Base-by-base conservation (phyloP, 768 basidiomycete genomes). In the Tephrocybe sp. region DNA sequence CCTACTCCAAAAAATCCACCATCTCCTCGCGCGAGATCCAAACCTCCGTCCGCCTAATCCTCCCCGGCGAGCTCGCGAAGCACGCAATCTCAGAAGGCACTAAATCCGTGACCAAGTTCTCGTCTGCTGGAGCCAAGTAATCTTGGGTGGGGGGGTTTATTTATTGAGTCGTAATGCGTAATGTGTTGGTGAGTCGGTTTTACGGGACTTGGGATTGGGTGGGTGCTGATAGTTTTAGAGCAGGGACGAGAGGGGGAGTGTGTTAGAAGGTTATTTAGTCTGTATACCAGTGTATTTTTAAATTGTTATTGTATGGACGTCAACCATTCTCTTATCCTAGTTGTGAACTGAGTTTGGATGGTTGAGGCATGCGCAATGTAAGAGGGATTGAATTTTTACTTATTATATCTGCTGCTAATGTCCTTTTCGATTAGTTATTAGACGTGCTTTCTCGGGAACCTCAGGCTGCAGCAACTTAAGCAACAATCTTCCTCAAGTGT, bases 11-110 rank as follows among this genome's bases (percentile, higher is more conserved):
- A 83, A 96, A 97, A 73, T 97, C 96, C 3, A 98, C 96, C 36
- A 98, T 98, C 69, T 96, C 95, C 16, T 97, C 93, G 19, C 90
- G 96, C 52, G 96, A 98, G 73, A 98, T 98, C 64, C 96, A 98
- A 73, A 98, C 96, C 25, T 81, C 91, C 32, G 95, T 97, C 43
- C 89, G 95, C 49, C 80, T 96, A 37, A 97, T 98, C 64, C 86
- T 98, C 22, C 94, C 95, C 53, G 96, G 94, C 72, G 95, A 98
- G 73, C 84, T 98, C 36, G 90, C 94, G 64, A 98, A 98, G 79
- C 96, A 98, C 67, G 96, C 96, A 47, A 97, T 98, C 69, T 96
- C 93, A 22, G 96, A 98, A 71, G 96, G 96, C 51, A 78, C 77
- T 47, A 79, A 79, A 63, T 76, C 75, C 15, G 76, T 79, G 16